phyloP scores from a whole-genome alignment of 768 basidiomycete genomes.

The Suillus weaverae region DNA sequence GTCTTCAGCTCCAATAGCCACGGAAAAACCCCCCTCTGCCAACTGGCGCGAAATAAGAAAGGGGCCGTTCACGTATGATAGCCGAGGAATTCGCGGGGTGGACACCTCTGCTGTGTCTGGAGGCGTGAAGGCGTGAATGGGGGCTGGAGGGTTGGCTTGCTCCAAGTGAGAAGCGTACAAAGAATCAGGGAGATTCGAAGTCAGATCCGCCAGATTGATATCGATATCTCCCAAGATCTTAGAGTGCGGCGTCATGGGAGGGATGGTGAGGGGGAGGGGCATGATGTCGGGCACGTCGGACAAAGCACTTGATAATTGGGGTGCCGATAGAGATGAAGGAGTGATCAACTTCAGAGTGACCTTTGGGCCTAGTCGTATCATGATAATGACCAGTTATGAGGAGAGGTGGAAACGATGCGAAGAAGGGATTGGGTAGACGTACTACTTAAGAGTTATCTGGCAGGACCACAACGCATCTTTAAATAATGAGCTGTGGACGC shows the following conservation, averaged over 20 bases:
- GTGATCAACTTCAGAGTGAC: constrained; percentile 8
- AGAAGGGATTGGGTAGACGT: background rate
- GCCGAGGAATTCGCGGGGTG: background rate
- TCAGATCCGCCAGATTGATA: background rate
- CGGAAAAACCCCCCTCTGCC: constrained; percentile 23
- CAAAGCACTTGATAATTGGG: background rate
- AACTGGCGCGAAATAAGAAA: constrained; percentile 21
- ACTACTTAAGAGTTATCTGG: background rate
- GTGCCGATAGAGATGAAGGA: background rate
- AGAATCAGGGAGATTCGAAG: background rate
- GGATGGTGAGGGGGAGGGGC: background rate
- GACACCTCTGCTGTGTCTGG: background rate
- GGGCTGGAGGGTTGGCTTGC: background rate
- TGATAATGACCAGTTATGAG: background rate
- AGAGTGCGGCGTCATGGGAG: background rate
- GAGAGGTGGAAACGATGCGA: background rate
- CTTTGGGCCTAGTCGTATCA: constrained; percentile 16
- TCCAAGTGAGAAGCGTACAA: background rate
- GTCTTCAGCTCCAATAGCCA: constrained; percentile 26
- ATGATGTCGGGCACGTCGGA: background rate
- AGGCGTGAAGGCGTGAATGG: background rate
- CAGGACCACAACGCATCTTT: background rate
- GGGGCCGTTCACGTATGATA: constrained; percentile 16
- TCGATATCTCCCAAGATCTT: background rate
- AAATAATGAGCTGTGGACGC: constrained; percentile 9